Conservation (phyloP, 495 filamentous ascomycete genomes). For the Trichoderma orchidacearum region DNA sequence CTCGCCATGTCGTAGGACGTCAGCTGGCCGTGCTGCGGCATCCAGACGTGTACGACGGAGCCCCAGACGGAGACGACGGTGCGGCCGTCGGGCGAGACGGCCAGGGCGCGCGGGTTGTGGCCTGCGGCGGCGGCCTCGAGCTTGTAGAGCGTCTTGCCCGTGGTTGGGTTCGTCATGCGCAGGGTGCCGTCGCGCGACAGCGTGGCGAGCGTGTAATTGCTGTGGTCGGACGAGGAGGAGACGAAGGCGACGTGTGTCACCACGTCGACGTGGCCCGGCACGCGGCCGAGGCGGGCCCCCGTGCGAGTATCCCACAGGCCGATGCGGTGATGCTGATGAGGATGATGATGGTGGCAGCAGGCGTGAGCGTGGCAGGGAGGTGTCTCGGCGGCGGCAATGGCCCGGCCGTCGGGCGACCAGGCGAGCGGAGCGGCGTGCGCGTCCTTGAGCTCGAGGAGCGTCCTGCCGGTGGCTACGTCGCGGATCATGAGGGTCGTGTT, state of each 20-base stretch:
- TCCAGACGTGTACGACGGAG: slow-evolving; percentile 13
- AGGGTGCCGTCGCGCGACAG: slow-evolving; percentile 12
- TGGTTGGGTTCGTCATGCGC: slow-evolving; percentile 8
- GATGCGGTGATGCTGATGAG: not conserved
- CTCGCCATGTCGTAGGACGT: slow-evolving; percentile 9
- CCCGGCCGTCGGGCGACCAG: not conserved
- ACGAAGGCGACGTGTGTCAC: slow-evolving; percentile 12
- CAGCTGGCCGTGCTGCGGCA: slow-evolving; percentile 6
- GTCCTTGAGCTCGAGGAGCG: slow-evolving; percentile 1
- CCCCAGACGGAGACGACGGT: slow-evolving; percentile 15
- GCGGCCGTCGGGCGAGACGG: slow-evolving; percentile 10
- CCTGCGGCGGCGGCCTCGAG: slow-evolving; percentile 8
- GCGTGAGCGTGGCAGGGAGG: not conserved
- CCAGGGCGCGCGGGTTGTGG: slow-evolving; percentile 6
- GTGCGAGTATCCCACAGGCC: not conserved
- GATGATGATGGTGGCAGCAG: not conserved
- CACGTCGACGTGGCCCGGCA: slow-evolving; percentile 6
- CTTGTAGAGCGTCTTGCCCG: slow-evolving; percentile 11
- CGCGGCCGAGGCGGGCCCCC: not conserved
- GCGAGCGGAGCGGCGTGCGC: not conserved
- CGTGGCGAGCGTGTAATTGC: slow-evolving; percentile 12
- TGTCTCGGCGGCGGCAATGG: slow-evolving; percentile 1
- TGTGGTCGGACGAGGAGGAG: slow-evolving; percentile 4
- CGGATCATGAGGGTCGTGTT: not conserved
- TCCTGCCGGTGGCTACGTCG: not conserved